phyloP scores from a whole-genome alignment of 1,139 yeast genomes.

The Blastobotrys proliferans region DNA sequence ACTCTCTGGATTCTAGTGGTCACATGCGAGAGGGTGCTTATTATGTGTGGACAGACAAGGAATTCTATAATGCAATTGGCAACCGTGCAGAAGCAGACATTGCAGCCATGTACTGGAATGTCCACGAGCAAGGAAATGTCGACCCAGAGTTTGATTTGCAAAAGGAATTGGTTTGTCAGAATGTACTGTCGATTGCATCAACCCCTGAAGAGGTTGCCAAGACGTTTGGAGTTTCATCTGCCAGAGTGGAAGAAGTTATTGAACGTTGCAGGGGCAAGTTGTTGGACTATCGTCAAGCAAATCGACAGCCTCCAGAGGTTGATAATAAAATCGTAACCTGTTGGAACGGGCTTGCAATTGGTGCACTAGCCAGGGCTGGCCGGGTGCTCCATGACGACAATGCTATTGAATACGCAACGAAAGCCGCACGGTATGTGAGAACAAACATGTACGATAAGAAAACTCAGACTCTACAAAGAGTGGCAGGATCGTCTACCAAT shows the following conservation, averaged over 20 bases:
- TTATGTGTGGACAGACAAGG: conserved; percentile 37
- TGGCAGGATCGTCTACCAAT: conserved; percentile 21
- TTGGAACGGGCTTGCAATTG: conserved; percentile 38
- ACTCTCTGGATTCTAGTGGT: conserved; percentile 28
- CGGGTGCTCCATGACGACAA: conserved; percentile 18
- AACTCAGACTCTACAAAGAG: conserved; percentile 22
- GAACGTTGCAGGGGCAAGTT: conserved; percentile 25
- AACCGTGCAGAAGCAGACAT: conserved; percentile 31
- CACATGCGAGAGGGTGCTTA: conserved; percentile 35
- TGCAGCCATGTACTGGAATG: conserved; percentile 36
- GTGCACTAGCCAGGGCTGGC: conserved; percentile 36
- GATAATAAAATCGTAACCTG: conserved; percentile 35
- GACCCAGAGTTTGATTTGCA: conserved; percentile 34
- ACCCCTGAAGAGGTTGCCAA: conserved; percentile 30
- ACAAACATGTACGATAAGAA: conserved; percentile 25
- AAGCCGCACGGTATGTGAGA: conserved; percentile 29
- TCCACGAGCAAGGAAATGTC: conserved; percentile 37
- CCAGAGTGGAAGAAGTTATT: conserved; percentile 24
- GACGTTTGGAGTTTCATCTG: conserved; percentile 32
- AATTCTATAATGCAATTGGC: conserved; percentile 33
- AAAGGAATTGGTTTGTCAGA: conserved; percentile 31
- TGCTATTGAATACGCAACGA: conserved; percentile 28
- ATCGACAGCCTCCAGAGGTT: conserved; percentile 30
- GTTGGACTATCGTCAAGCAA: conserved; percentile 26
- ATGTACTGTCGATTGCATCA: conserved; percentile 30